Evolutionary conservation across 192 early-diverging fungal species (phyloP).

Genomic region (Helicostylum pulchrum): DNA sequence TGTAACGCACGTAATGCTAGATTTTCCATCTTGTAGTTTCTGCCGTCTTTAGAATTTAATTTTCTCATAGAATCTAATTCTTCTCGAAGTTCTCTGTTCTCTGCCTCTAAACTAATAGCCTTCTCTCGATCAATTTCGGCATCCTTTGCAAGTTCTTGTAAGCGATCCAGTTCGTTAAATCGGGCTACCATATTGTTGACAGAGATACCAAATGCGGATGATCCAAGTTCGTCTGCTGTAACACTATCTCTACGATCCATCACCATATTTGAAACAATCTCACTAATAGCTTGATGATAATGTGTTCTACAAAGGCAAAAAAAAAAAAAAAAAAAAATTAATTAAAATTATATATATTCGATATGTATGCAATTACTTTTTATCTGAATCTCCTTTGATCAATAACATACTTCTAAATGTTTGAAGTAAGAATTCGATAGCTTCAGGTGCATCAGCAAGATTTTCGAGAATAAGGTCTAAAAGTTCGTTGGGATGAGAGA

Average conservation of each 20-base stretch:
- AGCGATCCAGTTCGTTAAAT: conserved; percentile 72
- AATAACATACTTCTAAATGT: conserved; percentile 69
- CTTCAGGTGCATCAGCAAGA: conserved; percentile 56
- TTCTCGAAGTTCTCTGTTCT: conserved; percentile 58
- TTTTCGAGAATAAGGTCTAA: conserved; percentile 61
- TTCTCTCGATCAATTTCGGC: conserved; percentile 54
- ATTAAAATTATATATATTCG: conserved; percentile 1
- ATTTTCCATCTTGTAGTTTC: conserved; percentile 26
- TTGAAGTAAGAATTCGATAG: conserved; percentile 62
- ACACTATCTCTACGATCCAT: conserved; percentile 58
- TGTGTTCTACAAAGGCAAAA: conserved; percentile 45
- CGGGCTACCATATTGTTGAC: conserved; percentile 70
- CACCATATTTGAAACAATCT: conserved; percentile 70
- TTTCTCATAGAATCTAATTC: conserved; percentile 12
- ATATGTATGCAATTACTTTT: conserved; percentile 47
- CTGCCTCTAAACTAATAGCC: conserved; percentile 52
- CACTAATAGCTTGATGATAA: conserved; percentile 73
- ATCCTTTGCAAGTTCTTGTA: conserved; percentile 65
- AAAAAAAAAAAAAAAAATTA: conserved; percentile 1
- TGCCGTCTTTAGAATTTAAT: not conserved
- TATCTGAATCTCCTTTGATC: conserved; percentile 67
- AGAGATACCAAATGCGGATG: conserved; percentile 58
- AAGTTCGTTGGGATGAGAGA: conserved; percentile 69
- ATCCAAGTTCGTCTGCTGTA: conserved; percentile 49
- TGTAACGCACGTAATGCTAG: conserved; percentile 43